Base-by-base conservation (phyloP, 2,329 filamentous ascomycete species). In the Ramularia endophylla region DNA sequence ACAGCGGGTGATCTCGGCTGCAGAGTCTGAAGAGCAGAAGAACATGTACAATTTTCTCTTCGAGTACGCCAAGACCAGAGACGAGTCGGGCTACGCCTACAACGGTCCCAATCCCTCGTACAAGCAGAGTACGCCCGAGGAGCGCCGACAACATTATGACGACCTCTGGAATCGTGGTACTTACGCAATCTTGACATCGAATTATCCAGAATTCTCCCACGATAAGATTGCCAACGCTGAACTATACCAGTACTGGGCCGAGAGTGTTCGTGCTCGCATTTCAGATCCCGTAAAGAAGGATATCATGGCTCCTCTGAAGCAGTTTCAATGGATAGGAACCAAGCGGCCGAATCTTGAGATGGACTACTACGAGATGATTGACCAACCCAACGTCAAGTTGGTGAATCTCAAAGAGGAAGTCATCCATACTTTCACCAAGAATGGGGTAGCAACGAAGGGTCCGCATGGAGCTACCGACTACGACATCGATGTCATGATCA, bases 361-460 rank as follows among this genome's bases (percentile, higher is more conserved):
- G 40, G 62, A 68, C 50, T 72, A 62, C 46, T 72, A 71, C 37
- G 68, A 72, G 49, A 57, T 66, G 48, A 54, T 71, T 9, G 64
- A 71, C 48, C 59, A 53, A 27, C 61, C 64, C 4, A 61, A 71
- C 42, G 68, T 69, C 36, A 57, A 61, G 16, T 60, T 71, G 12
- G 55, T 71, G 25, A 62, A 70, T 44, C 59, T 69, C 38, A 66
- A 65, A 41, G 60, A 50, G 43, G n/a, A n/a, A n/a, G n/a, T n/a
- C n/a, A n/a, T n/a, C n/a, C n/a, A n/a, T n/a, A n/a, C n/a, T n/a
- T n/a, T n/a, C n/a, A n/a, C n/a, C n/a, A n/a, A n/a, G n/a, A n/a
- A 69, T 64, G 1, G 75, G 84, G 16, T 83, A 83, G 58, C 78
- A 83, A 52, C 71, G 81, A 12, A 84, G 79, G 0, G 80, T 81